A percentile compares a stretch with the other conserved stretches of the same genome.
Conservation (phyloP, 208 protist genomes). For the Vickermania ingenoplastis region DNA sequence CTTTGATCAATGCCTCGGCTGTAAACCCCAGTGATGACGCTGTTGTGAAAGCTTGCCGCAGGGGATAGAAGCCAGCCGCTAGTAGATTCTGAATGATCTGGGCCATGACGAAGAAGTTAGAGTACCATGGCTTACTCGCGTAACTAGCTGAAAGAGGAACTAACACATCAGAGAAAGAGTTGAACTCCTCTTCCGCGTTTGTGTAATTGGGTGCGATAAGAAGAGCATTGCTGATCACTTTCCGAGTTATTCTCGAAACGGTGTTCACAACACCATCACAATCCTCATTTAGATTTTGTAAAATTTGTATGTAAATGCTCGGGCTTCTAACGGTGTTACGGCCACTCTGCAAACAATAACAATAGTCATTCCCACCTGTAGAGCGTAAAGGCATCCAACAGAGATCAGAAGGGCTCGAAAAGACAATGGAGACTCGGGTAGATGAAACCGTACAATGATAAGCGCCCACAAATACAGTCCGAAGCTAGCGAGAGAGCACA, state of each 20-base stretch:
- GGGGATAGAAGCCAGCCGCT: conserved; percentile 3
- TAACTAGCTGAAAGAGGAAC: not conserved
- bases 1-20: not conserved
- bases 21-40: conserved; percentile 3
- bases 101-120: not conserved
- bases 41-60: not conserved
- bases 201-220: not conserved
- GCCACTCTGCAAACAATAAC: conserved; percentile 1
- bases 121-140: not conserved
- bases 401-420: not conserved
- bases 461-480: not conserved
- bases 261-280: not conserved
- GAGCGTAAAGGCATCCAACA: not conserved
- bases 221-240: not conserved
- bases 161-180: not conserved
- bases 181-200: not conserved
- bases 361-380: conserved; percentile 5
- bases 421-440: conserved; percentile 3
- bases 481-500: not conserved
- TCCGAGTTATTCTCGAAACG: not conserved
- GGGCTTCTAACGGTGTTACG: not conserved
- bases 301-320: not conserved
- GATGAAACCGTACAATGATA: conserved; percentile 1
- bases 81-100: conserved; percentile 1
- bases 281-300: not conserved